Conservation (phyloP, 1,139 yeast genomes). For the Scheffersomyces titani region DNA sequence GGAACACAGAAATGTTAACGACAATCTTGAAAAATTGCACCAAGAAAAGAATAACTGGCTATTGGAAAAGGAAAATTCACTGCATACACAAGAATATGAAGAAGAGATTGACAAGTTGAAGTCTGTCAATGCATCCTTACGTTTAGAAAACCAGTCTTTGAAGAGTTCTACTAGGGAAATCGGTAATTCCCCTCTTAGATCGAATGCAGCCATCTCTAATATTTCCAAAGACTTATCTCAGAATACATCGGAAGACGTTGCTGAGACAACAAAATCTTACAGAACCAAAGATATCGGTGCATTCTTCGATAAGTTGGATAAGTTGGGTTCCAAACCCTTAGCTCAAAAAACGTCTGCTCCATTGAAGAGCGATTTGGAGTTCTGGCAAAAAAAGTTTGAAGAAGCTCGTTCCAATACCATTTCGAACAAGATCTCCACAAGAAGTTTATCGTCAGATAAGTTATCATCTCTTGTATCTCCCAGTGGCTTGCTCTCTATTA, state of each 20-base stretch:
- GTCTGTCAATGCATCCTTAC: slow-evolving; percentile 34
- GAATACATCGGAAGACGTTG: not conserved
- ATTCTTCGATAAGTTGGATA: slow-evolving; percentile 32
- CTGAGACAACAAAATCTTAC: slow-evolving; percentile 8
- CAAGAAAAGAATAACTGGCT: slow-evolving; percentile 10
- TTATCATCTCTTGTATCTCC: slow-evolving; percentile 34
- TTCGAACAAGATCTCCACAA: slow-evolving; percentile 21
- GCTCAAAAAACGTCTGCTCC: slow-evolving; percentile 13
- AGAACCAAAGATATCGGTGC: slow-evolving; percentile 19
- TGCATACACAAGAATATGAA: slow-evolving; percentile 2
- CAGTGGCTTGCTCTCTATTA: slow-evolving; percentile 47
- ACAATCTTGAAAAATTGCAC: slow-evolving; percentile 22
- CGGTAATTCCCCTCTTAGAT: slow-evolving; percentile 30
- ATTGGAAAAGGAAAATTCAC: not conserved
- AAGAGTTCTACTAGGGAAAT: slow-evolving; percentile 26
- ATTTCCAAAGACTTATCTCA: not conserved
- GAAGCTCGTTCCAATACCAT: slow-evolving; percentile 35
- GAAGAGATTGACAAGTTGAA: slow-evolving; percentile 20
- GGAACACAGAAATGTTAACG: slow-evolving; percentile 24
- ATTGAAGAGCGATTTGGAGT: slow-evolving; percentile 31
- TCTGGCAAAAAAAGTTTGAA: slow-evolving; percentile 53
- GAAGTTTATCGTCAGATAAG: slow-evolving; percentile 24
- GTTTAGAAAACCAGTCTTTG: slow-evolving; percentile 43
- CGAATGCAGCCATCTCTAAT: slow-evolving; percentile 19
- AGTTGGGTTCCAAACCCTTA: slow-evolving; percentile 14